Conservation (phyloP, 2,329 filamentous ascomycete genomes). For the Ramularia collo-cygni region DNA sequence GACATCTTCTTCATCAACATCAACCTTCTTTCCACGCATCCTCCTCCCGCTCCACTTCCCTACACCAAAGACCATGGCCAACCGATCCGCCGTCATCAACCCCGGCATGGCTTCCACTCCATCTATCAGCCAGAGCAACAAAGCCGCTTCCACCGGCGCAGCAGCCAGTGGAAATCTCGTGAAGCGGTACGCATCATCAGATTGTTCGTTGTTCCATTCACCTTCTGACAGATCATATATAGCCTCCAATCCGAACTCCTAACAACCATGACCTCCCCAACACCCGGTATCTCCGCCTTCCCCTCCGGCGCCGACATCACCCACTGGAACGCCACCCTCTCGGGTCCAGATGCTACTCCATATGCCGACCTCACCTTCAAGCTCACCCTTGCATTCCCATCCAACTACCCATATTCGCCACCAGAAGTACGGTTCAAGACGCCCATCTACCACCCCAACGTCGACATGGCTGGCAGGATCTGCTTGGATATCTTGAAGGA, state of each 20-base stretch:
- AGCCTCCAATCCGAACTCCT: constrained; percentile 97
- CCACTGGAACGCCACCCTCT: constrained; percentile 89
- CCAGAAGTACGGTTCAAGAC: constrained; percentile 96
- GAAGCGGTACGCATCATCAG: constrained; percentile 37
- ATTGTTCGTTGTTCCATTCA: neutral
- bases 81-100: constrained; percentile 25
- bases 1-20: too few species aligned
- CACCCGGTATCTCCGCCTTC: constrained; percentile 91
- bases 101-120: constrained; percentile 25
- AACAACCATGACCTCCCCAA: constrained; percentile 94
- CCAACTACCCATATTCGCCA: constrained; percentile 86
- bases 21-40: too few species aligned
- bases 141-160: constrained; percentile 16
- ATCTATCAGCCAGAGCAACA: constrained; percentile 27
- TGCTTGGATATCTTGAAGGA: constrained; percentile 91
- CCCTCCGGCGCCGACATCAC: constrained; percentile 87
- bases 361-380: constrained; percentile 87
- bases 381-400: constrained; percentile 82
- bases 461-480: constrained; percentile 94
- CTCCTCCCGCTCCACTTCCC: neutral
- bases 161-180: constrained; percentile 38
- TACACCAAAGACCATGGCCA: constrained; percentile 26
- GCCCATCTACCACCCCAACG: constrained; percentile 97
- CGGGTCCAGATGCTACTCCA: constrained; percentile 82
- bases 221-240: constrained; percentile 6